Evolutionary conservation across 805 yeast genomes (phyloP), one percentile per base, ranked within the genome.

Genomic region (Priceomyces melissophilus): DNA sequence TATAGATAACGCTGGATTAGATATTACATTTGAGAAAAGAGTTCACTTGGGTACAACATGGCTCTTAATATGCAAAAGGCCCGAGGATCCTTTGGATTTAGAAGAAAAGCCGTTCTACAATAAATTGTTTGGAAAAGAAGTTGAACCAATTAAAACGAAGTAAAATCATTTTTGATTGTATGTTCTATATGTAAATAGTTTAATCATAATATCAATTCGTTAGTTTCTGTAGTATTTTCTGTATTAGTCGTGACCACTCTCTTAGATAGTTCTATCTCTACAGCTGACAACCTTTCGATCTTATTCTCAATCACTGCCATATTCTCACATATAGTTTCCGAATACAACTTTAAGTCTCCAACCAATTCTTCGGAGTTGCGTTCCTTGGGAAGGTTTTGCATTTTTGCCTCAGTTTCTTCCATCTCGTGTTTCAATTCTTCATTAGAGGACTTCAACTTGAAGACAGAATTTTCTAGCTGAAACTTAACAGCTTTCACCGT

Each of bases 31-130:
- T 50, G 91, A 87, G 54, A 79, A 78, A 47, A 72, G 96, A 48
- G 81, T 81, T 14, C 97, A 93, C 65, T 74, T 93, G 46, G 98
- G 98, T 14, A 86, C 98, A 1, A 88, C 96, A 4, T 90, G 93
- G 93, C 76, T 84, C 63, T 71, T 84, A 49, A 80, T 84, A 6
- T 84, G 88, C 32, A 86, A 86, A 63, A 71, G 75, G 49, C 83
- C 84, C n/a, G 84, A 81, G 40, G 91, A 84, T 55, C 70, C 75
- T 4, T 69, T 67, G 68, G 51, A 68, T 58, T 36, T 57, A 32
- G 69, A 65, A 32, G 75, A 69, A 43, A 68, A 68, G 49, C 66
- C 73, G 13, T 69, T 69, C 47, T 52, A 63, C 40, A 62, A 66
- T 44, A 68, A 65, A 50, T 54, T 70, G 38, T 65, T 67, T 45